phyloP scores from a whole-genome alignment of 768 basidiomycete species.

The Paxillus rubicundulus region DNA sequence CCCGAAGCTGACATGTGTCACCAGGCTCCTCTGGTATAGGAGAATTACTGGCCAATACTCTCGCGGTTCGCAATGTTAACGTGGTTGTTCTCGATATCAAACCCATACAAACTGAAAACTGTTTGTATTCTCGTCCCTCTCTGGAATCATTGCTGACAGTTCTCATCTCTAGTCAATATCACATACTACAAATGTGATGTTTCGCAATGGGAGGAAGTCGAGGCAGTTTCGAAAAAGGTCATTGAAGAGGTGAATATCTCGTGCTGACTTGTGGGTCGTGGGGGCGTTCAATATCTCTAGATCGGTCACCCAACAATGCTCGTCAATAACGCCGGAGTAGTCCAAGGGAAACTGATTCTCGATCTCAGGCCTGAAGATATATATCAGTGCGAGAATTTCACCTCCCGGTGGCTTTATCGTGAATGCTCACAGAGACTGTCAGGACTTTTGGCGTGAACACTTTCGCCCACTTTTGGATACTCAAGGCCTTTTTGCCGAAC shows the following conservation, averaged over 20 bases:
- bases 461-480: constrained; percentile 84
- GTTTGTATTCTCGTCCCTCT: constrained; percentile 39
- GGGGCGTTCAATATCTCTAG: constrained; percentile 36
- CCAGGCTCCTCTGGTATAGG: constrained; percentile 88
- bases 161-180: constrained; percentile 59
- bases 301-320: constrained; percentile 87
- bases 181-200: constrained; percentile 89
- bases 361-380: constrained; percentile 79
- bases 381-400: constrained; percentile 80
- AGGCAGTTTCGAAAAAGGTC: constrained; percentile 68
- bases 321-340: constrained; percentile 94
- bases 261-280: neutral
- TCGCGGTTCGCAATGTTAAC: constrained; percentile 76
- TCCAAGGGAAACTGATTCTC: constrained; percentile 82
- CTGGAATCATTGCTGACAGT: neutral
- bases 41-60: constrained; percentile 80
- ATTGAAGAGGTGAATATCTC: constrained; percentile 62
- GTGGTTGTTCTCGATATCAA: constrained; percentile 87
- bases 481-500: constrained; percentile 89
- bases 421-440: neutral
- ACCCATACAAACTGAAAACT: constrained; percentile 72
- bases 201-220: constrained; percentile 83
- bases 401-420: neutral
- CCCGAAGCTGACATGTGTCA: neutral
- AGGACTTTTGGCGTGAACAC: constrained; percentile 92